Evolutionary conservation across 345 rosid genomes (phyloP), one percentile per base, ranked within the genome.

Genomic region (Stellera chamaejasme): DNA sequence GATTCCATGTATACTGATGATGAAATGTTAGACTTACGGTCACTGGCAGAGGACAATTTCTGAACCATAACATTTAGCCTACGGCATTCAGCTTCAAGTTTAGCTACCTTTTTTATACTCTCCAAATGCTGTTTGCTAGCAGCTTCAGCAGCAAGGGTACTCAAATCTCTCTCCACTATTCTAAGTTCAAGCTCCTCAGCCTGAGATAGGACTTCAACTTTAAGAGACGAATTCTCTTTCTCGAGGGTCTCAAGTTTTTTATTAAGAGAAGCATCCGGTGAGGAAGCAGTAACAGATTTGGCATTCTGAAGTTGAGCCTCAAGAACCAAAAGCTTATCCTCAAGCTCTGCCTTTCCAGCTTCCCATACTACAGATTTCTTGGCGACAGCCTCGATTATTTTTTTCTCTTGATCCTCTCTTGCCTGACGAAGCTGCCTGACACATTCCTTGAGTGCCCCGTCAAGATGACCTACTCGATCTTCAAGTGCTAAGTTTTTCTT

Each of bases 391-490:
- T 83, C 92, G 39, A 66, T 66, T 55, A 88, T 77, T 69, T 72
- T 91, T 59, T 76, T 71, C 50, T 86, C 89, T 58, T 86, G 97
- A 57, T 86, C 97, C 44, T 89, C 99, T 73, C 88, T 81, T 49
- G 84, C 82, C 70, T 86, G 89, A 63, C 99, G 69, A 41, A 93
- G 82, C 72, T 93, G 96, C 46, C 96, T 80, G 56, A 87, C 79
- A 63, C 96, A 93, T 72, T 92, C 99, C 75, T 93, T 93, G 15
- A 93, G 87, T 2, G 99, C 99, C 61, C 85, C 85, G 72, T 93
- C 99, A 60, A 93, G 91, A 73, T 92, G 90, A 62, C 76, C 57
- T 61, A 72, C 87, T 59, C 95, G 80, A 69, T 79, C 84, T 69
- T 88, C 94, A 6, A 88, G 83, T 25, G 64, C 64, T 2, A 73